Conservation (phyloP, 768 basidiomycete genomes). For the Calvatia gigantea region DNA sequence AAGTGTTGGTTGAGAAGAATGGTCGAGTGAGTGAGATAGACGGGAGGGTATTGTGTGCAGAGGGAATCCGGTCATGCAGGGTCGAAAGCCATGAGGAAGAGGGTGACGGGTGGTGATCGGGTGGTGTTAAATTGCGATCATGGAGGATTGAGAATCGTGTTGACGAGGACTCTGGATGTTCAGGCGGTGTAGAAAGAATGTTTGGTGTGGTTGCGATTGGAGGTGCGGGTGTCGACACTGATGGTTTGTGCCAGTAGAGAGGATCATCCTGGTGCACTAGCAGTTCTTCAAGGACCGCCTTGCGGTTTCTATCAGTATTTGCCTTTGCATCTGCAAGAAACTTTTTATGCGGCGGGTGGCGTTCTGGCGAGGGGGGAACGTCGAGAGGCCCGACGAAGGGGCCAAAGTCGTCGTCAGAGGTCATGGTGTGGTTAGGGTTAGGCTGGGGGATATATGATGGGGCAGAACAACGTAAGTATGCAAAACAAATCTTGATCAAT, state of each 20-base stretch:
- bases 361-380: not conserved
- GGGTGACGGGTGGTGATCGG: too few species aligned
- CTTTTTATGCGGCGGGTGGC: not conserved
- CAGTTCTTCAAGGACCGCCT: slow-evolving; percentile 6
- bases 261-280: slow-evolving; percentile 9
- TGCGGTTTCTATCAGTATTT: slow-evolving; percentile 6
- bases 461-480: not conserved
- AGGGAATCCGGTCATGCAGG: slow-evolving; percentile 1
- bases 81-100: not conserved
- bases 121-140: too few species aligned
- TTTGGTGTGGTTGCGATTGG: not conserved
- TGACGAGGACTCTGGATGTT: not conserved
- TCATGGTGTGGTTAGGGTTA: slow-evolving; percentile 7
- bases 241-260: slow-evolving; percentile 2
- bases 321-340: slow-evolving; percentile 9
- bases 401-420: slow-evolving; percentile 5
- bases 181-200: not conserved
- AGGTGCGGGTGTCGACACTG: not conserved
- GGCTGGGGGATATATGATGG: not conserved
- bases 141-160: slow-evolving; percentile 4
- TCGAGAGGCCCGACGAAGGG: slow-evolving; percentile 10
- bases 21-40: slow-evolving; percentile 1
- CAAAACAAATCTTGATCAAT: slow-evolving; percentile 2
- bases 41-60: not conserved
- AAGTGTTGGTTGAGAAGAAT: slow-evolving; percentile 27